These are phyloP conservation scores for Nakazawaea anatomiae DNA, from an alignment of 805 yeast genomes.

Conservation along the genomic window DNA sequence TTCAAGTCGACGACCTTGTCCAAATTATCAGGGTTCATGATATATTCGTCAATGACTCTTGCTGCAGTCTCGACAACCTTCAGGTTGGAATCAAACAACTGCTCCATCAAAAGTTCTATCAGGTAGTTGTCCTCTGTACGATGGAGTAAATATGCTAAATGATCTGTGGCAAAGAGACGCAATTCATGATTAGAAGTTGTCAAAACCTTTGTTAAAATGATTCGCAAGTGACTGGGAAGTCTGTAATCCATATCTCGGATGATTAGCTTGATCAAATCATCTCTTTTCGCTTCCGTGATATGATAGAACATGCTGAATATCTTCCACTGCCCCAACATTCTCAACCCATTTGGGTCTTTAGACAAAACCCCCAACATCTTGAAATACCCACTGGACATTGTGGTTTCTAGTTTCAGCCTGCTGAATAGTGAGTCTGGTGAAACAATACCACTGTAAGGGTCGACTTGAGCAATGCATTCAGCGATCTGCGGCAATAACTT, in stretches of 20 bases:
- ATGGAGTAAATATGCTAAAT: conserved; percentile 37
- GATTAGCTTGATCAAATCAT: conserved; percentile 50
- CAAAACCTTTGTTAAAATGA: conserved; percentile 60
- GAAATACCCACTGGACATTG: conserved; percentile 73
- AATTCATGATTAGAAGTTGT: conserved; percentile 46
- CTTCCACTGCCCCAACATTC: conserved; percentile 74
- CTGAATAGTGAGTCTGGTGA: conserved; percentile 75
- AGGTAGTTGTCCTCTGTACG: conserved; percentile 37
- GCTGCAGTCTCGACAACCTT: conserved; percentile 53
- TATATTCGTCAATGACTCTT: conserved; percentile 43
- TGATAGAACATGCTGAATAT: conserved; percentile 77
- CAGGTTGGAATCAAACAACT: conserved; percentile 60
- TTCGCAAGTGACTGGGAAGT: conserved; percentile 59
- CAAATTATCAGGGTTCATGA: conserved; percentile 36
- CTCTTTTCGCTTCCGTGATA: conserved; percentile 51
- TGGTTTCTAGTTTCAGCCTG: conserved; percentile 47
- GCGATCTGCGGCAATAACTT: conserved; percentile 85
- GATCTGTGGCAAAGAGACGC: conserved; percentile 51
- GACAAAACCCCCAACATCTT: conserved; percentile 72
- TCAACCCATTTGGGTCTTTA: conserved; percentile 52
- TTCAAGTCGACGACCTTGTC: conserved; percentile 42
- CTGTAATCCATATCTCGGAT: conserved; percentile 58
- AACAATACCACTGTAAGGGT: conserved; percentile 69
- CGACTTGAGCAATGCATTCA: conserved; percentile 81
- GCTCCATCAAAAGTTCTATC: conserved; percentile 51